These are phyloP conservation scores for Truncatella angustata DNA, from an alignment of 2,329 filamentous ascomycete genomes.

Conservation along the genomic window DNA sequence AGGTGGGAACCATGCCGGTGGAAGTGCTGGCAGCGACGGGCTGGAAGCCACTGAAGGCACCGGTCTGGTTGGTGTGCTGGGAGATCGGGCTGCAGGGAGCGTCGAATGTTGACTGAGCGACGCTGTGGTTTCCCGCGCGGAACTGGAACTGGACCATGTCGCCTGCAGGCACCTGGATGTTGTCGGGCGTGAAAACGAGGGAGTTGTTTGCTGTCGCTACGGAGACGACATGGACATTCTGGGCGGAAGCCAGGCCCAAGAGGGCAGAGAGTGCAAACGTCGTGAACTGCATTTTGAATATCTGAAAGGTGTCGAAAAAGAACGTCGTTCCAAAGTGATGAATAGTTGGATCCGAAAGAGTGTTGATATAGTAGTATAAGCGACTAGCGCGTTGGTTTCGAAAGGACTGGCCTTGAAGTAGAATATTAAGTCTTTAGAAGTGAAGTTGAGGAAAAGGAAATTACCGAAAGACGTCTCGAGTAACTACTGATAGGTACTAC, in stretches of 20 bases:
- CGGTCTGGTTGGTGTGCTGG: conserved; percentile 48
- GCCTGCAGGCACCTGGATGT: conserved; percentile 61
- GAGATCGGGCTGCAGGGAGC: conserved; percentile 64
- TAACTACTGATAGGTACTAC: conserved; percentile 18
- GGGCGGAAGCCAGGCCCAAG: conserved; percentile 38
- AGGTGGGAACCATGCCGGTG: conserved; percentile 59
- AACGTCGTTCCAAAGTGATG: neutral
- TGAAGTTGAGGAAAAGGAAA: conserved; percentile 24
- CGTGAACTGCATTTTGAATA: conserved; percentile 51
- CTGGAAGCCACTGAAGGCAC: conserved; percentile 67
- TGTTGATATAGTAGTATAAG: conserved; percentile 21
- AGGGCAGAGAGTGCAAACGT: conserved; percentile 46
- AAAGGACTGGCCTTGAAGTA: conserved; percentile 48
- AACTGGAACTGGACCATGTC: conserved; percentile 68
- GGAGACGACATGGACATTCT: conserved; percentile 60
- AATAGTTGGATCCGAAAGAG: conserved; percentile 9
- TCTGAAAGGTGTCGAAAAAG: conserved; percentile 12
- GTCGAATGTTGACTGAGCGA: conserved; percentile 75
- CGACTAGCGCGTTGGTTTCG: conserved; percentile 44
- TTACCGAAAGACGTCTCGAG: conserved; percentile 17
- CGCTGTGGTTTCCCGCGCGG: conserved; percentile 70
- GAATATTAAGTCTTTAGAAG: conserved; percentile 22
- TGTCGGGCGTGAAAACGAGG: conserved; percentile 65
- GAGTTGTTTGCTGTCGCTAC: conserved; percentile 57
- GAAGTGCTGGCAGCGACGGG: conserved; percentile 53